Percentiles rank a stretch among this genome's conserved stretches.
These are phyloP conservation scores for Huntiella bhutanensis DNA, from an alignment of 2,329 filamentous ascomycete genomes.

Conservation along the genomic window DNA sequence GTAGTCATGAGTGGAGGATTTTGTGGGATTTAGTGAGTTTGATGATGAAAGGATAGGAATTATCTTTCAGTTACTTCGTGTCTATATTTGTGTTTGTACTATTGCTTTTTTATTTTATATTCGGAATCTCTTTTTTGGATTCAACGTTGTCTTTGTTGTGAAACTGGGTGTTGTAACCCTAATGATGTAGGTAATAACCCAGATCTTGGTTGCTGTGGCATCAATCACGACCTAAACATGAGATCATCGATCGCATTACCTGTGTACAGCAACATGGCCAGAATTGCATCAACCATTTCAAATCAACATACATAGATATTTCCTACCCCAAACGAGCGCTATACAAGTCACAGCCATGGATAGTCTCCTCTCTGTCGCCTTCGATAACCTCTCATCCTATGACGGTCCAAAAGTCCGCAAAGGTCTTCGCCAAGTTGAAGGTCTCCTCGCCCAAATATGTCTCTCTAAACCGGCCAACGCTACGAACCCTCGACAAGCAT, in stretches of 20 bases:
- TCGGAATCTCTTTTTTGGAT: neutral
- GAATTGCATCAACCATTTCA: neutral
- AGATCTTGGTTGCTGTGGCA: too few species aligned
- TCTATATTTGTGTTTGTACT: neutral
- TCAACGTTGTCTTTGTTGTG: neutral
- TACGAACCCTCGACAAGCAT: neutral
- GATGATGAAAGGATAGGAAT: neutral
- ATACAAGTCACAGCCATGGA: slow-evolving; percentile 43
- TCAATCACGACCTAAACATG: too few species aligned
- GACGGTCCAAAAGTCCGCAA: slow-evolving; percentile 81
- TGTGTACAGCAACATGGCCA: too few species aligned
- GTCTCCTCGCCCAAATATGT: slow-evolving; percentile 84
- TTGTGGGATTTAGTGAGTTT: neutral
- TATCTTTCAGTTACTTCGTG: neutral
- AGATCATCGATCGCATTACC: too few species aligned
- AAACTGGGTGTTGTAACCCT: neutral
- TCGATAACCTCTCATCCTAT: slow-evolving; percentile 90
- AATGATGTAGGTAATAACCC: too few species aligned
- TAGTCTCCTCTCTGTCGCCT: slow-evolving; percentile 74
- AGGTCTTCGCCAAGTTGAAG: slow-evolving; percentile 83
- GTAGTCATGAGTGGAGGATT: neutral
- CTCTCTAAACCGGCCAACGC: slow-evolving; percentile 32
- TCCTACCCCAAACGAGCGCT: too few species aligned
- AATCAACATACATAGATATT: too few species aligned
- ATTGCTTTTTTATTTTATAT: neutral